Evolutionary conservation across 225 moss, liverwort and hornwort species (phyloP), one percentile per base, ranked within the genome.

Genomic region (Bryum argenteum): DNA sequence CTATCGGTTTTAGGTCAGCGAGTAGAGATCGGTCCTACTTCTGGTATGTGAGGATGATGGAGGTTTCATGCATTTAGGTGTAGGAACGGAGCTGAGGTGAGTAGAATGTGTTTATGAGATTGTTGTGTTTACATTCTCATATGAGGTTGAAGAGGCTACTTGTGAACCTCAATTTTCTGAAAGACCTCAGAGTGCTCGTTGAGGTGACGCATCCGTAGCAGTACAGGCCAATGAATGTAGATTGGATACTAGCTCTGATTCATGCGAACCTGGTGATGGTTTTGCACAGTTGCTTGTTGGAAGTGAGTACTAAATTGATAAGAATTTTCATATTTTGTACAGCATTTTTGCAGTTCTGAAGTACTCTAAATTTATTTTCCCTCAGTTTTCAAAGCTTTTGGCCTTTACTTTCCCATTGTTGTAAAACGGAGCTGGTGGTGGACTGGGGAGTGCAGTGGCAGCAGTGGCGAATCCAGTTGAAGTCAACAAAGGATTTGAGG

Each of bases 381-480:
- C 60, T 45, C n/a, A 47, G 26, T 37, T 45, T 66, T 24, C 33
- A 64, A 70, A 77, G 18, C 18, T 19, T 17, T 64, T 10, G 26
- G 61, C 58, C 22, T 58, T 22, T 52, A 58, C 13, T 44, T 21
- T 15, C 37, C 15, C n/a, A 17, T 28, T 54, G n/a, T 65, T 70
- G 45, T 33, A 54, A 11, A 19, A 54, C 41, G 55, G 63, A 66
- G 51, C 38, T 69, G 61, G 50, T 61, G 72, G 47, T 72, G 67
- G 45, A 61, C 61, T 59, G 54, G 70, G 14, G 55, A 57, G 43
- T 75, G 75, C 77, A 84, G 84, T 78, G 33, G 78, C 69, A 57
- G 84, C 88, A 51, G 88, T 88, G 79, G 91, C 84, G 18, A 86
- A 84, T 74, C 89, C 95, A 58, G 89, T 91, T 18, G 86, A 89